Base-by-base conservation (phyloP, 768 basidiomycete species). In the Hortiboletus campestris region DNA sequence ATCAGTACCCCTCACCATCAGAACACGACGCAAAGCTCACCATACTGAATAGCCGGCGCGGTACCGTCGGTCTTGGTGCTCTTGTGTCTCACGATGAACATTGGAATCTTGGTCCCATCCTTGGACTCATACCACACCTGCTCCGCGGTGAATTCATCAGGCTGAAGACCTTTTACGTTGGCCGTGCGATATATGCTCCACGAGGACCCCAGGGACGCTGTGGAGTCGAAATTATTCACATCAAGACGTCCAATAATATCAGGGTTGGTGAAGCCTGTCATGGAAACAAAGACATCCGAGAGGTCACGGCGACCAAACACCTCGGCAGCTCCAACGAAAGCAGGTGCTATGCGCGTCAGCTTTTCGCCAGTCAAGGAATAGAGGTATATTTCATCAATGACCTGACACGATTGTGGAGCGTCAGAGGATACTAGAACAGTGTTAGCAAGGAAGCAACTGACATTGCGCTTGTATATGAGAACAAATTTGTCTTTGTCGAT, bases 51-150 rank as follows among this genome's bases (percentile, higher is more conserved):
- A 0, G 82, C 86, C 16, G 91, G 83, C 1, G 89, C 89, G 0
- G 84, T 86, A 16, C 90, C 90, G 57, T 92, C 87, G 40, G 82
- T 76, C 56, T 78, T 73, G 4, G 86, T 89, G 36, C 76, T 79
- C 67, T 86, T 86, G 66, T 88, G 89, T 45, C 84, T 80, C 20
- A 91, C 87, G 58, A 94, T 79, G 64, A 91, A 93, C 91, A 94
- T 92, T 2, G 91, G 91, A 35, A 94, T 76, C 50, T 78, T 80
- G 6, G 89, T 91, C 2, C 89, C 89, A 64, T 93, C 91, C 68
- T 86, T 88, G 70, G 84, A 85, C 19, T 76, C 68, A 63, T 85
- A 93, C 86, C 91, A 94, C 19, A 91, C 86, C 72, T 93, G 91
- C 54, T 79, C 78, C 32, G 84, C 75, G 31, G 81, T 75, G 61